Conservation (phyloP, 2,329 filamentous ascomycete genomes). For the Biscogniauxia mediterranea region DNA sequence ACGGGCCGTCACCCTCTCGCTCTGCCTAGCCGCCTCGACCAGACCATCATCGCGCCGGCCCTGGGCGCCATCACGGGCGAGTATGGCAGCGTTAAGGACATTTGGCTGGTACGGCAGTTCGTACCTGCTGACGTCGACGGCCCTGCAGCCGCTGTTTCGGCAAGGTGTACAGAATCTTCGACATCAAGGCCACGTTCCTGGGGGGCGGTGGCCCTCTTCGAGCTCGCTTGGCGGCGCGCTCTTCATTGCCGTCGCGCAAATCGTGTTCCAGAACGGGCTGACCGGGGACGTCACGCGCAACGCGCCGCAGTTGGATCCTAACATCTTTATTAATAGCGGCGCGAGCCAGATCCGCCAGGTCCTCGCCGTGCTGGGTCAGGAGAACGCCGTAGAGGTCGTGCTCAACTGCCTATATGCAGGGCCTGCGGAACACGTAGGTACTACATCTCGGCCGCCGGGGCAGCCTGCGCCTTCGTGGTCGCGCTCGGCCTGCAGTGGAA, state of each 20-base stretch:
- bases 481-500: slow-evolving; percentile 49
- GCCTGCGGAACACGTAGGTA: slow-evolving; percentile 50
- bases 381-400: slow-evolving; percentile 43
- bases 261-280: slow-evolving; percentile 65
- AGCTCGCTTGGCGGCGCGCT: slow-evolving; percentile 60
- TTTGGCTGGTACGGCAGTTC: slow-evolving; percentile 31
- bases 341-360: slow-evolving; percentile 49
- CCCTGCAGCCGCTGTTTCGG: slow-evolving; percentile 27
- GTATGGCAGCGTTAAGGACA: slow-evolving; percentile 27
- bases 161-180: slow-evolving; percentile 32
- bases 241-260: slow-evolving; percentile 63
- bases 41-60: slow-evolving; percentile 24
- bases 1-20: slow-evolving; percentile 18
- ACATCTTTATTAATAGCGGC: slow-evolving; percentile 51
- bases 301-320: slow-evolving; percentile 45
- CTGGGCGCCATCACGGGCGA: slow-evolving; percentile 28
- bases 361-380: slow-evolving; percentile 39
- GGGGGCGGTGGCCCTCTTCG: slow-evolving; percentile 30
- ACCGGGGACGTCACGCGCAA: slow-evolving; percentile 47
- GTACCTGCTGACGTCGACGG: slow-evolving; percentile 26
- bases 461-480: slow-evolving; percentile 44
- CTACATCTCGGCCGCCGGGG: slow-evolving; percentile 50
- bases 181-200: slow-evolving; percentile 31
- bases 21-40: slow-evolving; percentile 19
- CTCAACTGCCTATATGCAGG: slow-evolving; percentile 48